Evolutionary conservation across 352 stramenopile genomes (phyloP).

Genomic region (Phytophthora palmivora): DNA sequence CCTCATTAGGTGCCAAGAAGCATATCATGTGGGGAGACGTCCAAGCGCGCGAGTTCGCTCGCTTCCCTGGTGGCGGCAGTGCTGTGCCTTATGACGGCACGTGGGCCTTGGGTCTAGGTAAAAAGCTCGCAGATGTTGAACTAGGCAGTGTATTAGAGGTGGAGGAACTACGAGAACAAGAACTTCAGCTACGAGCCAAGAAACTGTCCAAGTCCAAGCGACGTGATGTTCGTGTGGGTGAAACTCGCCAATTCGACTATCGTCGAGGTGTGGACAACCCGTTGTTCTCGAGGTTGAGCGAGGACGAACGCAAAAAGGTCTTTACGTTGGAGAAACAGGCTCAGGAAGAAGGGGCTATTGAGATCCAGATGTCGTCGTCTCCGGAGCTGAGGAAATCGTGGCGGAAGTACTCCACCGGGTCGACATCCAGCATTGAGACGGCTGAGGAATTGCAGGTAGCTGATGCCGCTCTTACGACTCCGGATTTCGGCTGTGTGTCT

Average conservation of each 20-base stretch:
- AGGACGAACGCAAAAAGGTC: conserved; percentile 73
- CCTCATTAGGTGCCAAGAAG: conserved; percentile 68
- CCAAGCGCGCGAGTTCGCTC: conserved; percentile 72
- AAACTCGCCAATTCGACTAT: conserved; percentile 88
- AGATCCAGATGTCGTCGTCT: conserved; percentile 36
- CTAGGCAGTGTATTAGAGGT: conserved; percentile 78
- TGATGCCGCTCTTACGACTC: conserved; percentile 39
- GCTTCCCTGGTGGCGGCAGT: conserved; percentile 79
- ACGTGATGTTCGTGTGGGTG: conserved; percentile 57
- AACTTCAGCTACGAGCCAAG: conserved; percentile 64
- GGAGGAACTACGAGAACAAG: conserved; percentile 56
- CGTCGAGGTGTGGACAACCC: conserved; percentile 72
- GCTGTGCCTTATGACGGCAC: conserved; percentile 84
- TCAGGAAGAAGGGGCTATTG: conserved; percentile 33
- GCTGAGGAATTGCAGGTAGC: conserved; percentile 24
- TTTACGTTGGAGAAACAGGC: conserved; percentile 53
- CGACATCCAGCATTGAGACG: conserved; percentile 28
- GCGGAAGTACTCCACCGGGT: conserved; percentile 44
- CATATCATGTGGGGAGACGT: conserved; percentile 84
- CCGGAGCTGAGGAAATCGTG: conserved; percentile 31
- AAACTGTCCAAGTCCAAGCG: conserved; percentile 71
- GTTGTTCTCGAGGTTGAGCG: conserved; percentile 76
- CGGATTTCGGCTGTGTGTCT: conserved; percentile 81
- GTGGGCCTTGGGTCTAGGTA: conserved; percentile 80
- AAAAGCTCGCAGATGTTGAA: conserved; percentile 63